Evolutionary conservation across 768 basidiomycete genomes (phyloP).

Genomic region (Porpolomopsis calyptriformis): DNA sequence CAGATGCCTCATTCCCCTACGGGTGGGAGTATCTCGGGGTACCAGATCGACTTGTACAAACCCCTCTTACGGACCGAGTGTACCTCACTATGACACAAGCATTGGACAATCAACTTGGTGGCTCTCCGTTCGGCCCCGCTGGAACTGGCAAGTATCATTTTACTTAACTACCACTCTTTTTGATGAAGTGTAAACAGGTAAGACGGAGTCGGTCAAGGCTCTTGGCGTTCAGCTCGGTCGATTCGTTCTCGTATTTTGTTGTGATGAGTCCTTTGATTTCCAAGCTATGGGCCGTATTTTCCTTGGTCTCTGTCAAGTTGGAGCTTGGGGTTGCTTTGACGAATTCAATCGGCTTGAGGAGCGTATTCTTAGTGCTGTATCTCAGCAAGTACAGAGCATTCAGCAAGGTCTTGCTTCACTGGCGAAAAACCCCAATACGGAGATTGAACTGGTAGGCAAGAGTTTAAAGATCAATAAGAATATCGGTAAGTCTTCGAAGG

Average conservation of each 20-base stretch:
- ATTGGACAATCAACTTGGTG: slow-evolving; percentile 87
- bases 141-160: slow-evolving; percentile 62
- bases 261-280: slow-evolving; percentile 99
- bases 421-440: slow-evolving; percentile 73
- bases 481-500: slow-evolving; percentile 47
- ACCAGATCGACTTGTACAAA: slow-evolving; percentile 93
- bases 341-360: slow-evolving; percentile 98
- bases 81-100: slow-evolving; percentile 96
- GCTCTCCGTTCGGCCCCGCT: slow-evolving; percentile 95
- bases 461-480: slow-evolving; percentile 87
- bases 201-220: slow-evolving; percentile 99
- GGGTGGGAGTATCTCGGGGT: slow-evolving; percentile 99
- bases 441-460: slow-evolving; percentile 95
- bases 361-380: slow-evolving; percentile 93
- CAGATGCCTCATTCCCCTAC: slow-evolving; percentile 89
- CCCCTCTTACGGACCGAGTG: slow-evolving; percentile 92
- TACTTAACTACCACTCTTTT: slow-evolving; percentile 3
- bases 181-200: slow-evolving; percentile 41
- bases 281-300: slow-evolving; percentile 99
- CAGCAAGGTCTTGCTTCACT: slow-evolving; percentile 87
- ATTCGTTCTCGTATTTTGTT: slow-evolving; percentile 99
- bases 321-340: slow-evolving; percentile 98
- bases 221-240: slow-evolving; percentile 95
- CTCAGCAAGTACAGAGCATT: slow-evolving; percentile 97
- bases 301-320: slow-evolving; percentile 96